Base-by-base conservation (phyloP, 257 asterid genomes). In the Salvia hispanica region DNA sequence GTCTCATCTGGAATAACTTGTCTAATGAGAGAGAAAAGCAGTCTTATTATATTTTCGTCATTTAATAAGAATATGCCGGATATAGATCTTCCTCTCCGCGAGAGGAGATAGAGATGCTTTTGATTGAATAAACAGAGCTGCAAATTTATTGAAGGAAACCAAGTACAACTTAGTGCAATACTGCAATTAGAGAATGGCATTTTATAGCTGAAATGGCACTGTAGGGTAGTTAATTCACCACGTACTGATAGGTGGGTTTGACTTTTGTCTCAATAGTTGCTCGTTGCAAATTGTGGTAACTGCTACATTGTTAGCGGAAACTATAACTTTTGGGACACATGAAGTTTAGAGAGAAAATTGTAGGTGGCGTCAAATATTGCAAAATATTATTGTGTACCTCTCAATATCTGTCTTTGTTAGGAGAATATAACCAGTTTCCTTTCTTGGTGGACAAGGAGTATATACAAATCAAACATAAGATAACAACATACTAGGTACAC, bases 41-140 rank as follows among this genome's bases (percentile, higher is more conserved):
- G 15, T 21, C 31, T 40, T 47, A 8, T 21, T 18, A 48, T 36
- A 8, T 46, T 45, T 42, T 11, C 2, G 15, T 31, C 9, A n/a
- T 36, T 34, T 34, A 52, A 28, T 62, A 18, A 39, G 53, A 54
- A 14, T 40, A 39, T 58, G 43, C 47, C 4, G 16, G 42, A 21
- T 51, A 6, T 28, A 10, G 37, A 36, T 51, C 44, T 57, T 53
- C 42, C 61, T 14, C 37, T 34, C 37, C 11, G 13, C 51, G 50
- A 2, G 18, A 65, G 59, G 47, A 10, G 60, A 12, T 31, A 53
- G 47, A 34, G 31, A 50, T 74, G 61, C 69, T 57, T 75, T 34
- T 43, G 54, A 62, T 60, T 28, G 34, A 52, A 51, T 25, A 25
- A 21, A n/a, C 58, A 46, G 42, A 21, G 36, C 13, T 15, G 15